Percentiles rank a stretch among this genome's conserved stretches.
These are phyloP conservation scores for Acer yangbiense DNA, from an alignment of 345 rosid genomes.

Conservation along the genomic window DNA sequence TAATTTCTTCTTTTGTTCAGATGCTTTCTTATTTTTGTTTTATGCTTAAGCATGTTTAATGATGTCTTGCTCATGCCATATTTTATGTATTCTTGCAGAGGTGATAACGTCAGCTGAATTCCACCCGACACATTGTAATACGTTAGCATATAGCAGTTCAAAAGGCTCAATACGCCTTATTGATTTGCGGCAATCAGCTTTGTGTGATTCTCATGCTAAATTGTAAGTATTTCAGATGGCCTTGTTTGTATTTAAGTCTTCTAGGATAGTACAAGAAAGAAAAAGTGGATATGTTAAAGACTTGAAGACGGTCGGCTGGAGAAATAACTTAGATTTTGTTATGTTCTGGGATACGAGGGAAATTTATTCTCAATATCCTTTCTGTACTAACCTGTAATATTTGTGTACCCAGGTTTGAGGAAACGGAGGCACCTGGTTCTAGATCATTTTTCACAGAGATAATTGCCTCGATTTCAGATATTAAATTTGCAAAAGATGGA, in stretches of 20 bases:
- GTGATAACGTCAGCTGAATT: slow-evolving; percentile 99
- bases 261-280: background rate
- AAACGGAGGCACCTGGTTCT: slow-evolving; percentile 84
- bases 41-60: background rate
- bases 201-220: slow-evolving; percentile 92
- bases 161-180: slow-evolving; percentile 95
- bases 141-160: slow-evolving; percentile 97
- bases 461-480: slow-evolving; percentile 97
- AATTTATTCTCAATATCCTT: background rate
- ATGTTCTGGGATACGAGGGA: background rate
- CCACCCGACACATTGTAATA: slow-evolving; percentile 94
- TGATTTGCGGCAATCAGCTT: slow-evolving; percentile 97
- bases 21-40: slow-evolving; percentile 11
- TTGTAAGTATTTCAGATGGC: slow-evolving; percentile 53
- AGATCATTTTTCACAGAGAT: slow-evolving; percentile 99
- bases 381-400: background rate
- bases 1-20: background rate
- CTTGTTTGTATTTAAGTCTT: background rate
- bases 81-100: slow-evolving; percentile 58
- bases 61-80: slow-evolving; percentile 2
- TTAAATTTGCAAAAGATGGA: slow-evolving; percentile 88
- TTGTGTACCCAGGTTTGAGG: slow-evolving; percentile 74
- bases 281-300: background rate
- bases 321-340: background rate
- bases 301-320: background rate